A percentile compares a stretch with the other conserved stretches of the same genome.
These are phyloP conservation scores for Exserohilum turcica DNA, from an alignment of 2,329 filamentous ascomycete genomes.

Conservation along the genomic window DNA sequence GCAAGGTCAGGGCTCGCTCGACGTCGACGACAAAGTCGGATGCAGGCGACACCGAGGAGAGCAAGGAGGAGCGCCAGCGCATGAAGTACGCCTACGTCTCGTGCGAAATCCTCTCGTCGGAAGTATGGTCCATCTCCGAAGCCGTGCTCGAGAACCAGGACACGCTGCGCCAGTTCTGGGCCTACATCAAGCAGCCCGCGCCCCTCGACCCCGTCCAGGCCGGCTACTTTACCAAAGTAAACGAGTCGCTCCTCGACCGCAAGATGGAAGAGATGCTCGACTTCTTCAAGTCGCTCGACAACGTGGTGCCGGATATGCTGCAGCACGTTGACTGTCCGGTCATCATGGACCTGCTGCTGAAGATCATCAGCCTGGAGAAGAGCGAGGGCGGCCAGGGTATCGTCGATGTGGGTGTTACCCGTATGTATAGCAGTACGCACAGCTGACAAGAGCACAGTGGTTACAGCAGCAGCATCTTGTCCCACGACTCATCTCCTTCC, in stretches of 20 bases:
- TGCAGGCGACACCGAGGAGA: constrained; percentile 56
- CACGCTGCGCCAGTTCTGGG: constrained; percentile 84
- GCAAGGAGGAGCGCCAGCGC: constrained; percentile 86
- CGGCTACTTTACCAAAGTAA: constrained; percentile 98
- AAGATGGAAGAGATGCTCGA: constrained; percentile 97
- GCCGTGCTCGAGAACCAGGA: constrained; percentile 83
- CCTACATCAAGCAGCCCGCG: constrained; percentile 80
- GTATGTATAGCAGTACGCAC: not conserved
- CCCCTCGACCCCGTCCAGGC: constrained; percentile 92
- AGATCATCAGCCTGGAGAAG: constrained; percentile 95
- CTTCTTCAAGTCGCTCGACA: constrained; percentile 81
- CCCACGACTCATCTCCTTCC: constrained; percentile 81
- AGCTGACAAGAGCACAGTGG: constrained; percentile 65
- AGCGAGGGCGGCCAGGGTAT: constrained; percentile 89
- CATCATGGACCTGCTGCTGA: constrained; percentile 96
- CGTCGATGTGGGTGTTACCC: constrained; percentile 74
- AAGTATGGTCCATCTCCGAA: constrained; percentile 96
- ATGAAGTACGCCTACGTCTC: constrained; percentile 93
- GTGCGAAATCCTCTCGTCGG: constrained; percentile 90
- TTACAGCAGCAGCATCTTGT: constrained; percentile 87
- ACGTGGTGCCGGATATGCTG: constrained; percentile 82
- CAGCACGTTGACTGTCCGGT: constrained; percentile 96
- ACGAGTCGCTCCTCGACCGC: constrained; percentile 95
- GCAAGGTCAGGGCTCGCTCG: constrained; percentile 52
- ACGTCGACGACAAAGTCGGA: constrained; percentile 51